Conservation (phyloP, 352 stramenopile genomes). For the Globisporangium splendens region DNA sequence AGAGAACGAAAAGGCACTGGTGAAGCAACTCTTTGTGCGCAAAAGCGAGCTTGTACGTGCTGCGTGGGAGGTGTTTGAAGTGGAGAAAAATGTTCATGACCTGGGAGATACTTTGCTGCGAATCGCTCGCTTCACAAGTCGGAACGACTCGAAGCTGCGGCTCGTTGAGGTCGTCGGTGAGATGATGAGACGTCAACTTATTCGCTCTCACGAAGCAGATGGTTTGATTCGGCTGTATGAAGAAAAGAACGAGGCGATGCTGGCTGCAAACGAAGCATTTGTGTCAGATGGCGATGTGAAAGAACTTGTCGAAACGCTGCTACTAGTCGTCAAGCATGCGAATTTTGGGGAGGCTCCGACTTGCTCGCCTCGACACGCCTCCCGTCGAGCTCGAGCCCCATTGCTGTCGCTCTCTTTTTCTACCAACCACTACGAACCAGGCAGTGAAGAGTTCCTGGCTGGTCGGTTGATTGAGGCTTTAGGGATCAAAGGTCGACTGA, state of each 20-base stretch:
- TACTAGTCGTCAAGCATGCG: conserved; percentile 81
- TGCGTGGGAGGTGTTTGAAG: conserved; percentile 48
- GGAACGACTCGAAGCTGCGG: conserved; percentile 38
- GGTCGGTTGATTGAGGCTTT: conserved; percentile 35
- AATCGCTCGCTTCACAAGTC: conserved; percentile 47
- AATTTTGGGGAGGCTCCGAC: conserved; percentile 39
- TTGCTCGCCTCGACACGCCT: conserved; percentile 19
- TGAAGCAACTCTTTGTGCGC: conserved; percentile 47
- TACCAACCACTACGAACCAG: conserved; percentile 1
- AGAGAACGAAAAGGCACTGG: conserved; percentile 25
- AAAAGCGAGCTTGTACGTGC: conserved; percentile 43
- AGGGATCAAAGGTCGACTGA: conserved; percentile 28
- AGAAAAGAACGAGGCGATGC: conserved; percentile 64
- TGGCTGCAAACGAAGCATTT: conserved; percentile 71
- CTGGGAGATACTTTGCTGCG: conserved; percentile 47
- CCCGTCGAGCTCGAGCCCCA: background rate
- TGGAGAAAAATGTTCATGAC: conserved; percentile 39
- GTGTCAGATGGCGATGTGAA: conserved; percentile 66
- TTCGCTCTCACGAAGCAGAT: conserved; percentile 51
- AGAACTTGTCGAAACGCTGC: conserved; percentile 72
- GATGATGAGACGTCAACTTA: conserved; percentile 54
- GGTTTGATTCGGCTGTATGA: conserved; percentile 64
- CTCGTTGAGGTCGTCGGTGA: conserved; percentile 65
- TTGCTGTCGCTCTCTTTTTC: conserved; percentile 8
- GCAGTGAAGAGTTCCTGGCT: conserved; percentile 22